Percentiles rank a stretch among this genome's conserved stretches.
phyloP scores from a whole-genome alignment of 345 rosid genomes.

The Viola odorata region DNA sequence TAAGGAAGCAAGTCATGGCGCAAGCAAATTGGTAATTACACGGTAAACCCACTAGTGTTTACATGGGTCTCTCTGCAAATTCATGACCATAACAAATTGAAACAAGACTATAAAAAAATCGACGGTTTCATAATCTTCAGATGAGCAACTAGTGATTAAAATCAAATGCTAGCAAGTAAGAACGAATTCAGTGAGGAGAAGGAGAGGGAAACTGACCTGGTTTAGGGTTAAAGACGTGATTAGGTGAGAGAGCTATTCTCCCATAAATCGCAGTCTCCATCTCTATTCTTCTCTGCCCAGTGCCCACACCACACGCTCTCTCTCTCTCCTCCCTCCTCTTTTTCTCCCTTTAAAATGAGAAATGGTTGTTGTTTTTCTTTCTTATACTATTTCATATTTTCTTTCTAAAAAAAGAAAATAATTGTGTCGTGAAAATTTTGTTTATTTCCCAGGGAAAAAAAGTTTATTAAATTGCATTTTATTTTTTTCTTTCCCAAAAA shows the following conservation, averaged over 20 bases:
- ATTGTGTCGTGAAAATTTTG: not conserved
- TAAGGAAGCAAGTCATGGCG: no score
- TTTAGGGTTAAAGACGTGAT: slow-evolving; percentile 47
- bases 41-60: no score
- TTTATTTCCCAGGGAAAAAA: not conserved
- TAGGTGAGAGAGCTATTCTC: slow-evolving; percentile 70
- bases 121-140: no score
- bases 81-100: no score
- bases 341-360: not conserved
- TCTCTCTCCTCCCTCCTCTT: not conserved
- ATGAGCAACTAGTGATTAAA: no score
- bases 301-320: slow-evolving; percentile 11
- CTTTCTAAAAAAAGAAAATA: not conserved
- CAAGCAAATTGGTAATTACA: no score
- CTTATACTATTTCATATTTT: not conserved
- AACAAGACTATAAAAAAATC: no score
- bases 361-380: not conserved
- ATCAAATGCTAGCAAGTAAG: no score
- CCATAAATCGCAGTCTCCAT: slow-evolving; percentile 74
- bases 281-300: slow-evolving; percentile 3
- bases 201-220: slow-evolving; percentile 37
- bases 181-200: not conserved
- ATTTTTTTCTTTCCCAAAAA: no score
- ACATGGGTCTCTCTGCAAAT: no score
- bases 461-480: not conserved